Conservation (phyloP, 2,329 filamentous ascomycete genomes). For the Aspergillus floridensis region DNA sequence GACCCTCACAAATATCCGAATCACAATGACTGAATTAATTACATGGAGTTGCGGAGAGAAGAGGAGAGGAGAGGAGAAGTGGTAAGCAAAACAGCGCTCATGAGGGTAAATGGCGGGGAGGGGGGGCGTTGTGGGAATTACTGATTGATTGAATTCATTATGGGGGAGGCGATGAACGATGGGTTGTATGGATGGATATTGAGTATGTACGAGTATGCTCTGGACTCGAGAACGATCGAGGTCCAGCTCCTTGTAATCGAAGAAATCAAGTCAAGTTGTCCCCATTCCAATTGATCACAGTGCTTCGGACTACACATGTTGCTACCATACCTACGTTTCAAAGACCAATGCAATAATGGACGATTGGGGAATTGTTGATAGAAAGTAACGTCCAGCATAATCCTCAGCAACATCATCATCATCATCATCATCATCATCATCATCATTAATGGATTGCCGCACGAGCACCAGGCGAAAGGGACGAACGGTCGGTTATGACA, state of each 20-base stretch:
- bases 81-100: neutral
- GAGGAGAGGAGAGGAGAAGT: neutral
- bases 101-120: neutral
- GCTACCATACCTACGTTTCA: no score
- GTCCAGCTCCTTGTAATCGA: neutral
- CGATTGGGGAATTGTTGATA: neutral
- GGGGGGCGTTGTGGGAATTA: neutral
- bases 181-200: no score
- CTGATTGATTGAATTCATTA: neutral
- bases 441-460: slow-evolving; percentile 3
- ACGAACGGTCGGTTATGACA: slow-evolving; percentile 12
- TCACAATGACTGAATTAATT: neutral
- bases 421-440: no score
- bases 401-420: neutral
- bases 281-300: no score
- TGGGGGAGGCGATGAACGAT: neutral
- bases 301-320: no score
- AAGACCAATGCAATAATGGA: neutral
- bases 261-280: no score
- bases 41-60: neutral
- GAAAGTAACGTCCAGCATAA: neutral
- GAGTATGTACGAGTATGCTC: neutral
- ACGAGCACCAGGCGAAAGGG: slow-evolving; percentile 10
- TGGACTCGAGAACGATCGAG: neutral
- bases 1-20: neutral